Evolutionary conservation across 2,329 filamentous ascomycete species (phyloP).

Genomic region (Ophiosphaerella narmari): DNA sequence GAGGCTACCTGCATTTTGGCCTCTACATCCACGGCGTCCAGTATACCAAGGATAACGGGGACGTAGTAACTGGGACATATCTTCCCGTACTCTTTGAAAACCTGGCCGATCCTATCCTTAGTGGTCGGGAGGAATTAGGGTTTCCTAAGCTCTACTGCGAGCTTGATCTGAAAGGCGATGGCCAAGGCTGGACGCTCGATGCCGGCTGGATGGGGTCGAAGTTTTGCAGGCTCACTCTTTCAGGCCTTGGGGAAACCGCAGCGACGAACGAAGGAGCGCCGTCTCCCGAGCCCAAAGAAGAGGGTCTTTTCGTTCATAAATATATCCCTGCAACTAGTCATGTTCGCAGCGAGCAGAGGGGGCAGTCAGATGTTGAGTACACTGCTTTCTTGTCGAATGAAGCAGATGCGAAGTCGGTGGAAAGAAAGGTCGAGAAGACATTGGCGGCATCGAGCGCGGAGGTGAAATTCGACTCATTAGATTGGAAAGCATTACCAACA

Average conservation of each 20-base stretch:
- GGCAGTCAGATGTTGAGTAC: slow-evolving; percentile 61
- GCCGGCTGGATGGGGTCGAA: slow-evolving; percentile 46
- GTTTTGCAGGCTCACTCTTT: slow-evolving; percentile 39
- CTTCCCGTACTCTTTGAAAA: slow-evolving; percentile 64
- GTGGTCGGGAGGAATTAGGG: slow-evolving; percentile 64
- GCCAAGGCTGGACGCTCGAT: slow-evolving; percentile 45
- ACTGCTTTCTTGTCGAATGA: slow-evolving; percentile 49
- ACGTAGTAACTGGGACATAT: slow-evolving; percentile 57
- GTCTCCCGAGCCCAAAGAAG: slow-evolving; percentile 36
- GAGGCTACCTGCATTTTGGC: slow-evolving; percentile 62
- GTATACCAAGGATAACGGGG: slow-evolving; percentile 58
- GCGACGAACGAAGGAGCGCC: slow-evolving; percentile 8
- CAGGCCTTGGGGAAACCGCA: slow-evolving; percentile 21
- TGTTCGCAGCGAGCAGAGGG: slow-evolving; percentile 45
- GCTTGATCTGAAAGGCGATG: slow-evolving; percentile 51
- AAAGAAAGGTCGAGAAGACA: slow-evolving; percentile 43
- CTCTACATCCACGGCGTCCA: slow-evolving; percentile 67
- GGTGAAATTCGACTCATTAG: slow-evolving; percentile 55
- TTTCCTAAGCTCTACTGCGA: slow-evolving; percentile 64
- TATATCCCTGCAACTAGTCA: slow-evolving; percentile 62
- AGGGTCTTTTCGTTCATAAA: slow-evolving; percentile 59
- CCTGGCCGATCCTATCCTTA: slow-evolving; percentile 63
- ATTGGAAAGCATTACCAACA: slow-evolving; percentile 63
- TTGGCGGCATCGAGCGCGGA: slow-evolving; percentile 49
- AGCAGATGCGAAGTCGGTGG: slow-evolving; percentile 36